A percentile compares a stretch with the other conserved stretches of the same genome.
Conservation (phyloP, 495 filamentous ascomycete genomes). For the Terfezia claveryi region DNA sequence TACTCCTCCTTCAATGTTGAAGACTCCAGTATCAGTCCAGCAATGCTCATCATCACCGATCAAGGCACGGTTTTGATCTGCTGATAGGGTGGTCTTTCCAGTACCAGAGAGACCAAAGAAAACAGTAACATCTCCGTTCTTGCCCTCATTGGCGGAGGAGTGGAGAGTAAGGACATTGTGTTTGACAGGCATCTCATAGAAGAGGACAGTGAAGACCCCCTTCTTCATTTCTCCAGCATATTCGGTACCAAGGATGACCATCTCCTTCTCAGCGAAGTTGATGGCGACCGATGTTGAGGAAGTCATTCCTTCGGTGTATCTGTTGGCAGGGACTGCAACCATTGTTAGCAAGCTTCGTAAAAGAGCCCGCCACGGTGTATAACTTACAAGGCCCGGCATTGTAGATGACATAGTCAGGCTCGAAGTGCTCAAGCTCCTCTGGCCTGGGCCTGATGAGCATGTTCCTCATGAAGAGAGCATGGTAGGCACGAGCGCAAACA, state of each 20-base stretch:
- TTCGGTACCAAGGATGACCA: conserved; percentile 98
- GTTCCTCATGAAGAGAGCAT: conserved; percentile 99
- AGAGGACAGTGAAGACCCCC: conserved; percentile 95
- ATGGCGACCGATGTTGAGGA: conserved; percentile 72
- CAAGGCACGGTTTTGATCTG: conserved; percentile 82
- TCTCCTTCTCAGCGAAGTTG: conserved; percentile 76
- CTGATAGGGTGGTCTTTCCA: conserved; percentile 94
- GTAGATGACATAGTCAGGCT: conserved; percentile 99
- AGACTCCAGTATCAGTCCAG: conserved; percentile 90
- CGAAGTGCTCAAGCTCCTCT: conserved; percentile 87
- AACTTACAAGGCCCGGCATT: conserved; percentile 61
- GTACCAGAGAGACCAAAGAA: conserved; percentile 99
- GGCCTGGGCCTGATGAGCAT: conserved; percentile 90
- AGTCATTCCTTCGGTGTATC: conserved; percentile 96
- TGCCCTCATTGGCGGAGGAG: conserved; percentile 80
- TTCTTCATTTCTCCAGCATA: conserved; percentile 99
- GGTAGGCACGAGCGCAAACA: conserved; percentile 95
- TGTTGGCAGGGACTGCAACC: conserved; percentile 61
- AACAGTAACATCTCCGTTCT: conserved; percentile 77
- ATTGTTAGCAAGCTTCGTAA: conserved; percentile 2
- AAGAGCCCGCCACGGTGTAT: background rate
- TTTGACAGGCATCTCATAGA: conserved; percentile 99
- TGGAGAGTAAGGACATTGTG: conserved; percentile 96
- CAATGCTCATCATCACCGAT: conserved; percentile 99
- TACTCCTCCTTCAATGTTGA: conserved; percentile 91